These are phyloP conservation scores for Ceratocystiopsis minuta DNA, from an alignment of 2,329 filamentous ascomycete genomes.

Conservation along the genomic window DNA sequence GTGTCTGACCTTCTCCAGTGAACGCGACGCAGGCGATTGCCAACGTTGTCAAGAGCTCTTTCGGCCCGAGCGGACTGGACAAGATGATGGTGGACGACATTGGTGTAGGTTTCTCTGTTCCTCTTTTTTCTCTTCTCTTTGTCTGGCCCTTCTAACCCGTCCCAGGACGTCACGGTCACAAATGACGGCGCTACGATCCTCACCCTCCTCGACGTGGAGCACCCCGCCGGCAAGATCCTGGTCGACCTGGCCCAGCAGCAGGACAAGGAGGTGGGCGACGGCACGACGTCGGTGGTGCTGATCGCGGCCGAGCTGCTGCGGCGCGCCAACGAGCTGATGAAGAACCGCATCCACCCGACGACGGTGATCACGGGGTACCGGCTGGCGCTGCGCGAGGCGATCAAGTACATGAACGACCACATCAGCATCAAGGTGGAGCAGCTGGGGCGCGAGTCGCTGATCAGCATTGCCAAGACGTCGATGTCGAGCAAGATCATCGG, in stretches of 20 bases:
- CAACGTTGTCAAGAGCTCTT: slow-evolving; percentile 98
- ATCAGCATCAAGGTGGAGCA: slow-evolving; percentile 90
- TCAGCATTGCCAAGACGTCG: slow-evolving; percentile 94
- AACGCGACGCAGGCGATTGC: slow-evolving; percentile 91
- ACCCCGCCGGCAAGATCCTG: slow-evolving; percentile 94
- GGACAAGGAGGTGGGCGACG: slow-evolving; percentile 97
- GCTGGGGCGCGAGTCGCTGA: slow-evolving; percentile 71
- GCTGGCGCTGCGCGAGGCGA: slow-evolving; percentile 81
- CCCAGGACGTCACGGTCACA: slow-evolving; percentile 87
- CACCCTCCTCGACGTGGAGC: slow-evolving; percentile 85
- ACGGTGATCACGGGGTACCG: slow-evolving; percentile 98
- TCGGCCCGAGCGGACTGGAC: slow-evolving; percentile 88
- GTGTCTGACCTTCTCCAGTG: slow-evolving; percentile 32
- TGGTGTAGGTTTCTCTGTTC: slow-evolving; percentile 40
- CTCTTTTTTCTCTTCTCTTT: no score
- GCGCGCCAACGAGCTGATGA: slow-evolving; percentile 94
- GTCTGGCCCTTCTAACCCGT: no score
- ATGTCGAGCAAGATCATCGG: slow-evolving; percentile 99
- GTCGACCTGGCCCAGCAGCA: slow-evolving; percentile 96
- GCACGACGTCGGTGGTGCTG: slow-evolving; percentile 91
- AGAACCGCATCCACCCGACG: slow-evolving; percentile 98
- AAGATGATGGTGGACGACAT: slow-evolving; percentile 99
- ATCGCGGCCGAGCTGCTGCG: slow-evolving; percentile 90
- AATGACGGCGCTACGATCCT: slow-evolving; percentile 98
- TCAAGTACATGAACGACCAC: slow-evolving; percentile 98